Conservation (phyloP, 495 filamentous ascomycete species). For the Lasiosphaeria hispida region DNA sequence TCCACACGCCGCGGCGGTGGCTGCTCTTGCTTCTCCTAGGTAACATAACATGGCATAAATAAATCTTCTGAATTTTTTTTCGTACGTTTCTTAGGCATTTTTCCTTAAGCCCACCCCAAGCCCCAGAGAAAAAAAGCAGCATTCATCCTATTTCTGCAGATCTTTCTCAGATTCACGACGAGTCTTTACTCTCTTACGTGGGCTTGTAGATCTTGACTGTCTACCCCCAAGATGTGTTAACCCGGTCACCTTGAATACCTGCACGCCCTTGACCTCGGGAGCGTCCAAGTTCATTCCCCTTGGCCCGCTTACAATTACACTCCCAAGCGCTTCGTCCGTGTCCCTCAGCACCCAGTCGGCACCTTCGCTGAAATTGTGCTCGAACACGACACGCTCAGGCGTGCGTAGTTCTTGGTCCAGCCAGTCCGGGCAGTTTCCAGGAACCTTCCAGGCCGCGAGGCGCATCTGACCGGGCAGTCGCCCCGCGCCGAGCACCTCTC, state of each 20-base stretch:
- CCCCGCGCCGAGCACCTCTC: conserved; percentile 43
- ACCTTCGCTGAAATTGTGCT: conserved; percentile 20
- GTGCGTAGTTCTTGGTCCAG: background rate
- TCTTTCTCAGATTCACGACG: too few species aligned
- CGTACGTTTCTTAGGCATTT: too few species aligned
- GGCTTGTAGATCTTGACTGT: too few species aligned
- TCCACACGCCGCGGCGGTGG: too few species aligned
- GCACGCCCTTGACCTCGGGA: background rate
- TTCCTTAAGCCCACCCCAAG: too few species aligned
- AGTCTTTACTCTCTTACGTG: too few species aligned
- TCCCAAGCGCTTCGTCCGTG: conserved; percentile 13
- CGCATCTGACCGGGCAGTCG: conserved; percentile 41
- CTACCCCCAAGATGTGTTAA: background rate
- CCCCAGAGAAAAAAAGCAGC: too few species aligned
- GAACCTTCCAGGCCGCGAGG: conserved; percentile 5
- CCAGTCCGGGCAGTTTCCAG: background rate
- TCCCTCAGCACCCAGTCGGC: conserved; percentile 9
- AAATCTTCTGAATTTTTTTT: too few species aligned
- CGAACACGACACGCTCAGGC: conserved; percentile 22
- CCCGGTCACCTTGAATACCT: background rate
- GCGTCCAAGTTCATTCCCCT: background rate
- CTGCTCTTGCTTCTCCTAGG: too few species aligned
- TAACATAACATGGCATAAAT: too few species aligned
- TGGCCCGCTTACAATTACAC: background rate
- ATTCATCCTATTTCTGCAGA: too few species aligned